These are phyloP conservation scores for Russula ochroleuca DNA, from an alignment of 768 basidiomycete genomes.

Conservation along the genomic window DNA sequence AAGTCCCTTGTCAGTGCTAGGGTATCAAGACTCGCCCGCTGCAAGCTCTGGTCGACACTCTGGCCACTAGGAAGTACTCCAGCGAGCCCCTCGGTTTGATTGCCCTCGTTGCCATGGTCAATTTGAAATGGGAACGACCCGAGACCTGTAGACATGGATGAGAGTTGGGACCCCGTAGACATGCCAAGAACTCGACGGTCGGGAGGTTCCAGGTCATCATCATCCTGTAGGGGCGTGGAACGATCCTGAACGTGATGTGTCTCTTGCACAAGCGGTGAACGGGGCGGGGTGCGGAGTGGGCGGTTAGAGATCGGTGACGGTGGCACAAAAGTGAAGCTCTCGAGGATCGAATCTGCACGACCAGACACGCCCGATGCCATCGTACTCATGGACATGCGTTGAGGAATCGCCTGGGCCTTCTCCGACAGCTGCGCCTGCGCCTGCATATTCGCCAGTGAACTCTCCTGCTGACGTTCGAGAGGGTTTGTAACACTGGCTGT, in stretches of 20 bases:
- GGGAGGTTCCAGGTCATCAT: constrained; percentile 41
- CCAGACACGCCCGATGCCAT: constrained; percentile 64
- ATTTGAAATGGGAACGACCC: constrained; percentile 87
- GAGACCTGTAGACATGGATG: constrained; percentile 74
- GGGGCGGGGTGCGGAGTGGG: constrained; percentile 68
- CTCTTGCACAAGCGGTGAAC: constrained; percentile 66
- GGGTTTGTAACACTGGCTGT: constrained; percentile 30
- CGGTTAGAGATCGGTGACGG: constrained; percentile 85
- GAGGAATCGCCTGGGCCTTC: constrained; percentile 43
- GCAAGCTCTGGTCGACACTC: constrained; percentile 37
- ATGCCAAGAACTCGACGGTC: constrained; percentile 60
- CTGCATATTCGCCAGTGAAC: constrained; percentile 57
- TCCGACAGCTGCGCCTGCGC: constrained; percentile 40
- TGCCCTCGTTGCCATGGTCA: constrained; percentile 47
- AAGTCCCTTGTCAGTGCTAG: constrained; percentile 78
- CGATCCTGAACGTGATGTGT: constrained; percentile 17
- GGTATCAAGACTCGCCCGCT: constrained; percentile 81
- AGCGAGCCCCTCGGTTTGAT: constrained; percentile 21
- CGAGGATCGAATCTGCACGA: constrained; percentile 77
- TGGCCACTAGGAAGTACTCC: not conserved
- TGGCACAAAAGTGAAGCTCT: constrained; percentile 85
- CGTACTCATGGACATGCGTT: constrained; percentile 33
- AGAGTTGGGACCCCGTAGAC: constrained; percentile 72
- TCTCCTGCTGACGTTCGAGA: constrained; percentile 65
- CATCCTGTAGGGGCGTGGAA: constrained; percentile 12